Evolutionary conservation across 2,329 filamentous ascomycete genomes (phyloP), one percentile per base, ranked within the genome.

Genomic region (Penicillium concentricum): DNA sequence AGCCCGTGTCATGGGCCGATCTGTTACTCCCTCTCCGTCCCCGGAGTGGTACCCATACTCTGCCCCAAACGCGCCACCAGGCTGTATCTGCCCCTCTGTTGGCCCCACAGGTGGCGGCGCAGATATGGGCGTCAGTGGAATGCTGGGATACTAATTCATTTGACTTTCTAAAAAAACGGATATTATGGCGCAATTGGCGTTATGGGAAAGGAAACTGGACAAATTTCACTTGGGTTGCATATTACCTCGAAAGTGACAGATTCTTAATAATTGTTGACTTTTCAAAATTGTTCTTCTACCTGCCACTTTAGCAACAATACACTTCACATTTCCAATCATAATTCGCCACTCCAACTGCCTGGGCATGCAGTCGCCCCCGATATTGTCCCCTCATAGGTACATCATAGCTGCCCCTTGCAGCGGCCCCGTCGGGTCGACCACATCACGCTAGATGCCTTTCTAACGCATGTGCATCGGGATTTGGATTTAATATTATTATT

Each of bases 61-160:
- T 22, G 10, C 52, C 3, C 45, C 46, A 13, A 57, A 59, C 44
- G 20, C 48, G n/a, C 64, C 63, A 2, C 55, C 63, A 16, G 64
- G 64, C 2, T 67, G 64, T 47, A 54, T 67, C 10, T 67, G 64
- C 41, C 63, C 64, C 5, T 65, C 64, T 28, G 7, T 63, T 35
- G 44, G 53, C 9, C 51, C 61, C 9, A 24, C 15, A 5, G 48
- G 52, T 0, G 49, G 30, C 22, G 61, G 51, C 4, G 16, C 57
- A 1, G 57, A 59, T 20, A 43, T 63, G 43, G 51, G 58, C 2
- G 42, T 61, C 6, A 56, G 56, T 51, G 57, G 60, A 12, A 48
- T 59, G 22, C 34, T 52, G 45, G 46, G 59, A 16, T 39, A 54
- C 10, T 55, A 34, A 43, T 28, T 39, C 15, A 20, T 57, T 39